Evolutionary conservation across 306 rosid genomes (phyloP).

Genomic region (Dryas alaskensis): DNA sequence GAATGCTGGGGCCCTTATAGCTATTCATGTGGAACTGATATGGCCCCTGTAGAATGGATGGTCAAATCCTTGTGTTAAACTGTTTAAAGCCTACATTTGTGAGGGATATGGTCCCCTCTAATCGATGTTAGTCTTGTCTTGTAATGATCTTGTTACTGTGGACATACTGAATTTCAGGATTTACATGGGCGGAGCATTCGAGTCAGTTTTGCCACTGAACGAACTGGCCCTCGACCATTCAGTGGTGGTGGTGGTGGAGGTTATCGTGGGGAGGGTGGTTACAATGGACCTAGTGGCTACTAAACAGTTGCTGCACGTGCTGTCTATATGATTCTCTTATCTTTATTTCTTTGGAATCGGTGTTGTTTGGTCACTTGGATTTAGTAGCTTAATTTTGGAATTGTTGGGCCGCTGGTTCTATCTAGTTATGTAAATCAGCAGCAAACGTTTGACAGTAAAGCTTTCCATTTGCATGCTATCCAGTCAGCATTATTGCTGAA

Average conservation of each 20-base stretch:
- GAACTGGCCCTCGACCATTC: slow-evolving; percentile 31
- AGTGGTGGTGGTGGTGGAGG: slow-evolving; percentile 25
- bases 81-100: background rate
- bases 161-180: slow-evolving; percentile 42
- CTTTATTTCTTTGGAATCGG: background rate
- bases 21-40: background rate
- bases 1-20: background rate
- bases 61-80: background rate
- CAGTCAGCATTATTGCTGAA: background rate
- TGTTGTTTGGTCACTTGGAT: background rate
- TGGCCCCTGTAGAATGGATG: background rate
- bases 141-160: background rate
- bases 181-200: slow-evolving; percentile 59
- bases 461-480: slow-evolving; percentile 4
- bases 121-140: no score
- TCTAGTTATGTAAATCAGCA: background rate
- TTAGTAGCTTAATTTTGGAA: slow-evolving; percentile 1
- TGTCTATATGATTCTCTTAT: background rate
- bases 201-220: slow-evolving; percentile 60
- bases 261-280: slow-evolving; percentile 34
- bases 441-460: background rate
- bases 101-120: background rate
- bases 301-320: background rate
- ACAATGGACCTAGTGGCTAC: slow-evolving; percentile 21
- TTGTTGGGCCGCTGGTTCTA: background rate